phyloP scores from a whole-genome alignment of 768 basidiomycete species.

The Tricholoma bakamatsutake region DNA sequence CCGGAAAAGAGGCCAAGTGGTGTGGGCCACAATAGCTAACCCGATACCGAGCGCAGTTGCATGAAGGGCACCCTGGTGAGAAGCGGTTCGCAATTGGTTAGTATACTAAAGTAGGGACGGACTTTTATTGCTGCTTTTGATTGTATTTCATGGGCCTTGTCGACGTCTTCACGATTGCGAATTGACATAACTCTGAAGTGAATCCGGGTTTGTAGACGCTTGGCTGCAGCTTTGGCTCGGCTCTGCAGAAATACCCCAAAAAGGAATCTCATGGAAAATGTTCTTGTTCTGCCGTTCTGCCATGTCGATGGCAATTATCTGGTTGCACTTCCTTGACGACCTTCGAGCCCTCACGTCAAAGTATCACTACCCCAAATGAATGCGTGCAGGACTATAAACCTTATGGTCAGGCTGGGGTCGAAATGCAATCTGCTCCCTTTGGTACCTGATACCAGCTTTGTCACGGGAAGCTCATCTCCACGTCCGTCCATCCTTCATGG shows the following conservation, averaged over 20 bases:
- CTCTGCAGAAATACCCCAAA: too few relatives aligned
- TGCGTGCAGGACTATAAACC: neutral
- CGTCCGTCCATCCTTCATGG: neutral
- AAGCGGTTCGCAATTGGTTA: conserved; percentile 4
- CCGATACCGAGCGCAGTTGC: conserved; percentile 52
- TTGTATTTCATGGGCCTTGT: conserved; percentile 55
- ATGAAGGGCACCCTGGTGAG: conserved; percentile 45
- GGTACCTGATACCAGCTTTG: neutral
- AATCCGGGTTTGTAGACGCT: too few relatives aligned
- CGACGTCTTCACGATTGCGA: conserved; percentile 46
- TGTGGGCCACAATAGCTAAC: conserved; percentile 56
- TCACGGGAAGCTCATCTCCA: neutral
- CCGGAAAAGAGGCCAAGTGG: conserved; percentile 72
- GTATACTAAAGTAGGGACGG: conserved; percentile 16
- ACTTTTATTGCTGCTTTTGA: conserved; percentile 54
- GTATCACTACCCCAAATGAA: neutral
- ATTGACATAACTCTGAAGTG: conserved; percentile 23
- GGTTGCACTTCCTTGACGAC: neutral
- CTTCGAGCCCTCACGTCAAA: neutral
- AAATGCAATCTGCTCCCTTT: neutral
- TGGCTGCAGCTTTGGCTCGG: too few relatives aligned
- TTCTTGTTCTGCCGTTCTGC: neutral
- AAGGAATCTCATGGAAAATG: neutral
- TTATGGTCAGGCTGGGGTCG: neutral
- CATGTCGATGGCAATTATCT: neutral